Evolutionary conservation across 2,329 filamentous ascomycete genomes (phyloP), one percentile per base, ranked within the genome.

Genomic region (Venturia asperata): DNA sequence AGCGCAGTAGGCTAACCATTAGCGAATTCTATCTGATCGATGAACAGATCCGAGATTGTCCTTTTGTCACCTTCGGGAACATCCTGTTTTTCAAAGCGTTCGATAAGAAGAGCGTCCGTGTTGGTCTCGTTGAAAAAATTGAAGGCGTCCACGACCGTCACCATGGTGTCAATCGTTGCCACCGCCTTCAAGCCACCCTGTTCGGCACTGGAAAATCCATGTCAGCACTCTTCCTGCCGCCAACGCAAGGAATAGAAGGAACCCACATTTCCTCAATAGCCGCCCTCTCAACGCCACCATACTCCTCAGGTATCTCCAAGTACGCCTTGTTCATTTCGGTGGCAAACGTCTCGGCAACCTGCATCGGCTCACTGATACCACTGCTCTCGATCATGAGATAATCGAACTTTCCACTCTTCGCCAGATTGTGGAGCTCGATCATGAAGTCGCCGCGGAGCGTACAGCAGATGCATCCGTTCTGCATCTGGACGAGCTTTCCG

Each of bases 21-120:
- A 0, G 88, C 87, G 69, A 91, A 91, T 74, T 91, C 88, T 66
- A 91, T 88, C 70, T 91, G 88, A 69, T 91, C 88, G 0, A 89
- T 87, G 81, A 90, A 88, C 0, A 91, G 79, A 68, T 91, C 87
- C 0, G 87, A 89, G 2, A 91, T 87, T 87, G 67, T 91, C 75
- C 76, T 30, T 75, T 77, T 42, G 83, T 82, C 88, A 68, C 91
- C 88, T 0, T 74, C 83, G 73, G 5, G 83, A 78, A 87, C 83
- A 10, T 78, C 71, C 6, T 79, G 77, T 65, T 81, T 82, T 37
- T 87, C 85, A 5, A 27, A 6, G 1, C 86, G 80, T 17, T 83
- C 80, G 0, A 84, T 85, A 0, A 89, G 74, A 13, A 89, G 79
- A 65, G 89, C 85, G 0, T 80, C 78, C 0, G 87, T 89, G 68